Evolutionary conservation across 1,139 yeast genomes (phyloP), one percentile per base, ranked within the genome.

Genomic region (Diutina pseudorugosa): DNA sequence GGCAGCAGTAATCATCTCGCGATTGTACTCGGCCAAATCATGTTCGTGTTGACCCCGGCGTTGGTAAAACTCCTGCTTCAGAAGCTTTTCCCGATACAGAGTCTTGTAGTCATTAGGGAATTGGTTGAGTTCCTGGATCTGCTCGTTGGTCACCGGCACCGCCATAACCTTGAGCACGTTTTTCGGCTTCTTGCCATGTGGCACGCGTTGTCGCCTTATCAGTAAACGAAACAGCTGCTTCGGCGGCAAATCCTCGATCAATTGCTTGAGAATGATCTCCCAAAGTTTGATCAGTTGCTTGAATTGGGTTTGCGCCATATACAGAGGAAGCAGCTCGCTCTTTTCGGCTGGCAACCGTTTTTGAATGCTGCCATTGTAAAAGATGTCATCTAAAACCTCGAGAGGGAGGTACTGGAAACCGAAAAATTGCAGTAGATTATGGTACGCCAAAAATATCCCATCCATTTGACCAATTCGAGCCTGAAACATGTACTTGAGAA

Each of bases 381-480:
- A 70, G 1, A 71, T 60, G 51, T 65, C 62, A 63, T 93, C 97
- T 57, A 93, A 76, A 43, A 83, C 87, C 4, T 72, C 69, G 51
- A 90, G 68, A 1, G 96, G 93, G 27, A 93, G 66, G 65, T 93
- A 93, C 65, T 90, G 93, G 67, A 90, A 93, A 2, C 98, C 98
- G 66, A 93, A 87, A 62, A 91, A 79, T 49, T 82, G 73, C 47
- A 80, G 76, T 53, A 90, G 76, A 63, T 90, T 93, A 67, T 93
- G 98, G 64, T 85, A 93, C 0, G 96, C 96, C 23, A 93, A 74
- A 59, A 87, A 90, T 4, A 93, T 89, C 6, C 98, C 98, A 65
- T 91, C 97, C 98, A 93, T 93, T 60, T 86, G 83, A 1, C 98
- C 98, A 51, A 93, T 86, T 56, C 97, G 75, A 0, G 97, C 98